phyloP scores from a whole-genome alignment of 495 filamentous ascomycete genomes.

The Neurospora sublineolata region DNA sequence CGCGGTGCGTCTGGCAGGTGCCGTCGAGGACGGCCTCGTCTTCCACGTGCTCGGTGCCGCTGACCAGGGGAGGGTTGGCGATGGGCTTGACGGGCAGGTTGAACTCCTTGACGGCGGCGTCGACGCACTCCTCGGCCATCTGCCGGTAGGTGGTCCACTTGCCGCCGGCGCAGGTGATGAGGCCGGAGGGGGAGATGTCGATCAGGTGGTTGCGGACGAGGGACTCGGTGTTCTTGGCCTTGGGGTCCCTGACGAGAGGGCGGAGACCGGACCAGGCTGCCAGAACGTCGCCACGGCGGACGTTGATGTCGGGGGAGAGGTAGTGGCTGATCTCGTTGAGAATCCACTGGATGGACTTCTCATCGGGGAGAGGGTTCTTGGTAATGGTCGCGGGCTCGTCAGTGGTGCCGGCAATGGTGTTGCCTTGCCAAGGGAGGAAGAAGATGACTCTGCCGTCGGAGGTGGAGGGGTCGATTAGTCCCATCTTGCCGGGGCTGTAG shows the following conservation, averaged over 20 bases:
- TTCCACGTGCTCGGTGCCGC: conserved; percentile 62
- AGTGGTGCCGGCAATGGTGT: conserved; percentile 96
- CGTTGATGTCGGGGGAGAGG: conserved; percentile 83
- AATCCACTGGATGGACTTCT: conserved; percentile 96
- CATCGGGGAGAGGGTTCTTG: conserved; percentile 75
- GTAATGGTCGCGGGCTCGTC: conserved; percentile 75
- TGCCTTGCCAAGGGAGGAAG: conserved; percentile 98
- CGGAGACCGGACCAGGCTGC: conserved; percentile 94
- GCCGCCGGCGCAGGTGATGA: conserved; percentile 90
- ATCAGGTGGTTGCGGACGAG: conserved; percentile 93
- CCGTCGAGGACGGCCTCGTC: conserved; percentile 73
- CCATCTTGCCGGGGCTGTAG: conserved; percentile 92
- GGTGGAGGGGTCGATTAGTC: conserved; percentile 85
- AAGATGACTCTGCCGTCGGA: conserved; percentile 97
- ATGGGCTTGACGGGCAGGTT: conserved; percentile 52
- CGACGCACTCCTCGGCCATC: conserved; percentile 96
- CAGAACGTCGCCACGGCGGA: conserved; percentile 86
- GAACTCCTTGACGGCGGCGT: conserved; percentile 74
- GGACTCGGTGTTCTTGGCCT: conserved; percentile 85
- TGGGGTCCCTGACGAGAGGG: conserved; percentile 87
- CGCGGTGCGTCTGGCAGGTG: conserved; percentile 79
- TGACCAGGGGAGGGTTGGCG: conserved; percentile 54
- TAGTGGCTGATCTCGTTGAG: conserved; percentile 82
- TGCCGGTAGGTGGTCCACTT: conserved; percentile 99
- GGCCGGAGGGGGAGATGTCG: conserved; percentile 71